phyloP scores from a whole-genome alignment of 2,329 filamentous ascomycete genomes.

The Colletotrichum sp. region DNA sequence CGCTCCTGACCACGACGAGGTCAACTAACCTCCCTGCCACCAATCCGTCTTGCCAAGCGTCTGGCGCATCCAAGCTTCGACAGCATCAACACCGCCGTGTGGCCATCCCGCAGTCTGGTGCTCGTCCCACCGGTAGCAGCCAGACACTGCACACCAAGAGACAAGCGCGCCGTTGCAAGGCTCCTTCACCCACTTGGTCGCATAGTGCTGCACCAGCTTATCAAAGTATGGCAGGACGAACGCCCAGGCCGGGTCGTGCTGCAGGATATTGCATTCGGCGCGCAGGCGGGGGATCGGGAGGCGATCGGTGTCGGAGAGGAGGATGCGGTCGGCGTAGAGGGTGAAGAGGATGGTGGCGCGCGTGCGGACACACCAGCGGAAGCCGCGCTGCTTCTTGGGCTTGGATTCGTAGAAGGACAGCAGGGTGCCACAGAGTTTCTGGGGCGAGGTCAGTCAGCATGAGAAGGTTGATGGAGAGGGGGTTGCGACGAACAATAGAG shows the following conservation, averaged over 20 bases:
- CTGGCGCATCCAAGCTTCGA: background rate
- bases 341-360: background rate
- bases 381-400: background rate
- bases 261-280: background rate
- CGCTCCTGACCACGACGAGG: background rate
- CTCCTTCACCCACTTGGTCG: background rate
- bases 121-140: background rate
- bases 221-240: background rate
- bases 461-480: background rate
- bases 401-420: background rate
- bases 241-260: background rate
- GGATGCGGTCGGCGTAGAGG: background rate
- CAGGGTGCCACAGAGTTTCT: background rate
- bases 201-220: background rate
- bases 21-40: background rate
- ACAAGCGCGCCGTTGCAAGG: background rate
- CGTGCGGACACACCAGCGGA: background rate
- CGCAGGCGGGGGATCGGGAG: background rate
- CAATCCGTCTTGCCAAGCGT: background rate
- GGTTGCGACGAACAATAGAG: background rate
- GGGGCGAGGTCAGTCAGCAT: background rate
- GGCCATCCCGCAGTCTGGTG: background rate
- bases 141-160: background rate
- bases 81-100: background rate
- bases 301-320: background rate